Evolutionary conservation across 2,329 filamentous ascomycete species (phyloP).

Genomic region (Capronia epimyces): DNA sequence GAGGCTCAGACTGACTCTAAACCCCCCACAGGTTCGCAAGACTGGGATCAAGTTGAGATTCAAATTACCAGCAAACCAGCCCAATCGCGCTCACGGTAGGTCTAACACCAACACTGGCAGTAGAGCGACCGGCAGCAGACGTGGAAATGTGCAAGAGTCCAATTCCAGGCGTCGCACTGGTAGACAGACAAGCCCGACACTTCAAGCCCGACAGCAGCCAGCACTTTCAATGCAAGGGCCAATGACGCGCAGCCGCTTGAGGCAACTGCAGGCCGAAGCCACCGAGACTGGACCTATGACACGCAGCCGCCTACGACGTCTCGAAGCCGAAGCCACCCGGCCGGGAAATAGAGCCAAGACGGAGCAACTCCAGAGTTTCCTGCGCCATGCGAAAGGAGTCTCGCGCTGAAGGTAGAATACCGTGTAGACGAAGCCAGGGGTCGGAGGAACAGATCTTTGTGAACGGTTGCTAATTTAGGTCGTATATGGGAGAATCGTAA

Average conservation of each 20-base stretch:
- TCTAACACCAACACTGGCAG: no score
- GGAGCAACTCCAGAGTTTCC: neutral
- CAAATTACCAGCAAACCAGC: neutral
- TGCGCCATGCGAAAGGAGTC: neutral
- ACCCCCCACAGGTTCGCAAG: neutral
- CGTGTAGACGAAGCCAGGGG: neutral
- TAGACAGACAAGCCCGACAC: neutral
- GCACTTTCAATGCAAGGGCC: neutral
- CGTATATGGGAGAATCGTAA: no score
- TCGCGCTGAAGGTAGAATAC: neutral
- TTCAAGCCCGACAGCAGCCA: neutral
- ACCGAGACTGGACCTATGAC: neutral
- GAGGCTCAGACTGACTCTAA: neutral
- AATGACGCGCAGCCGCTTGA: neutral
- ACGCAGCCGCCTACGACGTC: neutral
- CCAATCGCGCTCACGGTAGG: neutral
- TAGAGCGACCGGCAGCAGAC: no score
- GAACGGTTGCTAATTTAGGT: no score
- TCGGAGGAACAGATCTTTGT: no score
- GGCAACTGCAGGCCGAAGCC: neutral
- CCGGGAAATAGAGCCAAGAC: neutral
- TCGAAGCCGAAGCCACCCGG: neutral
- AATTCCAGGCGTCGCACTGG: neutral
- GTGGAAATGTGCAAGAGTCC: no score
- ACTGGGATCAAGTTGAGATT: neutral